A percentile compares a stretch with the other conserved stretches of the same genome.
Evolutionary conservation across 2,329 filamentous ascomycete genomes (phyloP).

Genomic region (Rhynchosporium graminicola): DNA sequence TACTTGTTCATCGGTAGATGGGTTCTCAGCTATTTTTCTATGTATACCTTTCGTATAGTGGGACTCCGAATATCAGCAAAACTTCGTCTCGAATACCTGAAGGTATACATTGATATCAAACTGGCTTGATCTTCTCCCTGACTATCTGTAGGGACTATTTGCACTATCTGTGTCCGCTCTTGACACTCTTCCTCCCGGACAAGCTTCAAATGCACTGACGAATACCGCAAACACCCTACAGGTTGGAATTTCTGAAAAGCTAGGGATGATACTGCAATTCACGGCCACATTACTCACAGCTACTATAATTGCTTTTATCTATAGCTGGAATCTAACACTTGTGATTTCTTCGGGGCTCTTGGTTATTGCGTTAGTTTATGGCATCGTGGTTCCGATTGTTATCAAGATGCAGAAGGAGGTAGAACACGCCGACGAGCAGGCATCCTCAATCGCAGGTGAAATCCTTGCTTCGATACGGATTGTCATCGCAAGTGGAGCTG

Average conservation of each 20-base stretch:
- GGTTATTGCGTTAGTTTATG: constrained; percentile 52
- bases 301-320: constrained; percentile 56
- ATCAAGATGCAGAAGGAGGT: constrained; percentile 52
- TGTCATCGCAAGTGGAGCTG: constrained; percentile 63
- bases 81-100: constrained; percentile 64
- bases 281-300: constrained; percentile 51
- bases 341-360: constrained; percentile 56
- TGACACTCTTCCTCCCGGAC: constrained; percentile 59
- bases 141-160: constrained; percentile 50
- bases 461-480: constrained; percentile 61
- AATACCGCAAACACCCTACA: constrained; percentile 65
- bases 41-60: constrained; percentile 62
- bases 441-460: constrained; percentile 61
- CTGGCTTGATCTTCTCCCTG: neutral
- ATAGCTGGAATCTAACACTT: constrained; percentile 60
- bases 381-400: constrained; percentile 55
- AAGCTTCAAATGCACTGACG: constrained; percentile 52
- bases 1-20: constrained; percentile 69
- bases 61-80: constrained; percentile 62
- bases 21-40: constrained; percentile 61
- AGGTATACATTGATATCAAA: constrained; percentile 28
- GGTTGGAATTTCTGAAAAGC: constrained; percentile 64
- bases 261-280: constrained; percentile 60
- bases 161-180: constrained; percentile 67
- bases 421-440: constrained; percentile 54